Evolutionary conservation across 2,329 filamentous ascomycete species (phyloP).

Genomic region (Stemphylium beticola): DNA sequence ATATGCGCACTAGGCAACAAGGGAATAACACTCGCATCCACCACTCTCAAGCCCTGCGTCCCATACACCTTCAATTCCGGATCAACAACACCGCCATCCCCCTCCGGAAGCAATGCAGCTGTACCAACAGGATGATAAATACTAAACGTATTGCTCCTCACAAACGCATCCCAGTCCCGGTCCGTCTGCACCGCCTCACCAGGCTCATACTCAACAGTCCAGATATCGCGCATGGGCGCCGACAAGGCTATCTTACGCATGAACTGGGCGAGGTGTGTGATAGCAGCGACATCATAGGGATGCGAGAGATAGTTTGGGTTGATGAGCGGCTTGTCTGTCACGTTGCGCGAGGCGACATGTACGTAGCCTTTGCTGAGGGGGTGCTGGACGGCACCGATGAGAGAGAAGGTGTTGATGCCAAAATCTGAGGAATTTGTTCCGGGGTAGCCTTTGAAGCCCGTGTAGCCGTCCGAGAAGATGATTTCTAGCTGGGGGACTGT

Average conservation of each 20-base stretch:
- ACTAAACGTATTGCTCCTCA: slow-evolving; percentile 24
- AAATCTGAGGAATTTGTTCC: slow-evolving; percentile 32
- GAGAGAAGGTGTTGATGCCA: slow-evolving; percentile 39
- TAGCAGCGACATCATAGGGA: slow-evolving; percentile 35
- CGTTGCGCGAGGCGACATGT: slow-evolving; percentile 31
- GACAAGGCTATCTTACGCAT: slow-evolving; percentile 34
- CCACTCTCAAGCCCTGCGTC: slow-evolving; percentile 28
- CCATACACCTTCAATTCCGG: slow-evolving; percentile 31
- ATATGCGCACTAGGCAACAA: slow-evolving; percentile 33
- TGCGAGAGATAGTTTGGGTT: slow-evolving; percentile 40
- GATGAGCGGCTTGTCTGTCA: slow-evolving; percentile 32
- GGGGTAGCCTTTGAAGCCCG: slow-evolving; percentile 48
- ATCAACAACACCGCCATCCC: slow-evolving; percentile 35
- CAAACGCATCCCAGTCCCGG: slow-evolving; percentile 33
- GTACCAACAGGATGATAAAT: slow-evolving; percentile 48
- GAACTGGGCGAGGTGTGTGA: slow-evolving; percentile 28
- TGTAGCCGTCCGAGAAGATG: slow-evolving; percentile 56
- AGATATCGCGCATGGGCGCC: slow-evolving; percentile 34
- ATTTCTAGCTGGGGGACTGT: slow-evolving; percentile 53
- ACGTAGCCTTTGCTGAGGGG: slow-evolving; percentile 41
- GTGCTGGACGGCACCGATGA: slow-evolving; percentile 46
- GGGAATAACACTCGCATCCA: slow-evolving; percentile 40
- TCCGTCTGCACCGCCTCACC: slow-evolving; percentile 34
- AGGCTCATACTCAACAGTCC: slow-evolving; percentile 41
- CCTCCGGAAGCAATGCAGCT: slow-evolving; percentile 37